A percentile compares a stretch with the other conserved stretches of the same genome.
phyloP scores from a whole-genome alignment of 352 stramenopile species.

The Phytophthora lateralis region DNA sequence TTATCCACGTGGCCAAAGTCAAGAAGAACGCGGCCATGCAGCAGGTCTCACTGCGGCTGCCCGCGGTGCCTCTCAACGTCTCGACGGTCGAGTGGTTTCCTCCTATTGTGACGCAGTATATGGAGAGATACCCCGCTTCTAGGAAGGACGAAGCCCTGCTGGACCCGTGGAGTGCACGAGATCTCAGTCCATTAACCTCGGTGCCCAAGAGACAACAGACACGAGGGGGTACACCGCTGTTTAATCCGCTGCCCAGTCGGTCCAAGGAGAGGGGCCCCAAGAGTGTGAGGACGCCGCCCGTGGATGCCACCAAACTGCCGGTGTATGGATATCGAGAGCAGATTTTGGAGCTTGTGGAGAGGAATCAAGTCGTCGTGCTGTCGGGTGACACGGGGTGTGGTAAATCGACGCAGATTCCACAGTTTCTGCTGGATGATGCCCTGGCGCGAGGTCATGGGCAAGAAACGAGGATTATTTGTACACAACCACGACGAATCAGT shows the following conservation, averaged over 20 bases:
- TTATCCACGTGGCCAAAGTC: constrained; percentile 81
- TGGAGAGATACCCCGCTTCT: constrained; percentile 46
- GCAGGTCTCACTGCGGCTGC: constrained; percentile 62
- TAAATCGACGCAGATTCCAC: constrained; percentile 93
- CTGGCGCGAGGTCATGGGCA: constrained; percentile 66
- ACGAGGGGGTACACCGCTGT: constrained; percentile 31
- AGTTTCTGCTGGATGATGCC: constrained; percentile 92
- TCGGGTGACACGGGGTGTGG: constrained; percentile 95
- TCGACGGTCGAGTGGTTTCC: constrained; percentile 50
- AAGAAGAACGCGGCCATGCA: constrained; percentile 87
- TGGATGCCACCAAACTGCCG: constrained; percentile 47
- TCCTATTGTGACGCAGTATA: constrained; percentile 44
- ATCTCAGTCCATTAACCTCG: constrained; percentile 20
- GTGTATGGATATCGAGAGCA: constrained; percentile 67
- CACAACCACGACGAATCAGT: constrained; percentile 93
- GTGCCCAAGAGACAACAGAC: constrained; percentile 21
- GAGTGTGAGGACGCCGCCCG: constrained; percentile 16
- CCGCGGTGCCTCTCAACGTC: constrained; percentile 38
- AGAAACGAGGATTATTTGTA: constrained; percentile 88
- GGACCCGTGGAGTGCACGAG: constrained; percentile 41
- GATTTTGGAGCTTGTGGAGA: constrained; percentile 63
- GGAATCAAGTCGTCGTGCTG: constrained; percentile 92
- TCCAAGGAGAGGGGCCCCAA: constrained; percentile 9
- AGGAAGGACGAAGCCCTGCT: background rate
- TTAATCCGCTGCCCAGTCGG: constrained; percentile 46